These are phyloP conservation scores for Fraxinus sp. DNA, from an alignment of 305 asterid genomes.

Conservation along the genomic window DNA sequence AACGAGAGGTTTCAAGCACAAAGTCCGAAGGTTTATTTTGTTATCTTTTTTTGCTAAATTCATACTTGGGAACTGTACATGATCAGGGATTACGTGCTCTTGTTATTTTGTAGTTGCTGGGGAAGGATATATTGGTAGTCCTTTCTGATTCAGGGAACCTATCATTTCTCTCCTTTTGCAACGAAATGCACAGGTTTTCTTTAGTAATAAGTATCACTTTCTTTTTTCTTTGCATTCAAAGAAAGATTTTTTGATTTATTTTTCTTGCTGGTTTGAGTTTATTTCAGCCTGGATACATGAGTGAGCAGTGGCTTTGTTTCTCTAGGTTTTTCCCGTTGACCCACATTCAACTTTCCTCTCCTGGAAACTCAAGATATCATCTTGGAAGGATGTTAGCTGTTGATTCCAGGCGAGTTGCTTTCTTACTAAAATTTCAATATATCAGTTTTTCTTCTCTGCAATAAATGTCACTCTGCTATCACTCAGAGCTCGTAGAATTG, in stretches of 20 bases:
- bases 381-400: constrained; percentile 92
- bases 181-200: constrained; percentile 88
- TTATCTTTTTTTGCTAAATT: constrained; percentile 18
- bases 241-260: constrained; percentile 12
- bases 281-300: constrained; percentile 23
- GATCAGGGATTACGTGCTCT: constrained; percentile 27
- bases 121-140: constrained; percentile 72
- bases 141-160: constrained; percentile 95
- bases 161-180: constrained; percentile 80
- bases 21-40: constrained; percentile 64
- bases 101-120: constrained; percentile 51
- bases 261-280: constrained; percentile 25
- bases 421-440: constrained; percentile 23
- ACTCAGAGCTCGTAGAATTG: constrained; percentile 38
- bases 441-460: constrained; percentile 20
- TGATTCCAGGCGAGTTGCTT: constrained; percentile 71
- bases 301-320: constrained; percentile 23
- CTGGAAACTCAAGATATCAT: constrained; percentile 79
- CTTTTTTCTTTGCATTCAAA: neutral
- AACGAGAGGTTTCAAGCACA: constrained; percentile 52
- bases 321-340: constrained; percentile 69
- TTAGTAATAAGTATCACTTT: constrained; percentile 14
- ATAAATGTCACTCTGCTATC: constrained; percentile 35
- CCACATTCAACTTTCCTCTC: constrained; percentile 68
- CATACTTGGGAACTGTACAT: constrained; percentile 15